Evolutionary conservation across 805 yeast species (phyloP).

Genomic region (Candida endomychidarum): DNA sequence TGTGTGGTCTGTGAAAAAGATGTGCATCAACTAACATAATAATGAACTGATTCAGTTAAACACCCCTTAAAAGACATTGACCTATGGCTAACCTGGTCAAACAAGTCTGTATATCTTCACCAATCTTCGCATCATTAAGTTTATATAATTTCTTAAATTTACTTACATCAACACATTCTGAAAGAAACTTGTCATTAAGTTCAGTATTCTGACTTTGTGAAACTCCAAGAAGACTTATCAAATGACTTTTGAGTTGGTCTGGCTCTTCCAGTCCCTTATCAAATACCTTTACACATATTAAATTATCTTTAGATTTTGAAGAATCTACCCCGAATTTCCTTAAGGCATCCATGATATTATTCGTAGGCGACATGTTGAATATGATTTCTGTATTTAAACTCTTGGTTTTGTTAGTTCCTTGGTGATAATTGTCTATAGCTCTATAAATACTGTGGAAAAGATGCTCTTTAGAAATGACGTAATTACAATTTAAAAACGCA

Average conservation of each 20-base stretch:
- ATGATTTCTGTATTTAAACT: conserved; percentile 71
- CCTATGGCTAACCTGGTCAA: conserved; percentile 46
- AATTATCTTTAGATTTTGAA: conserved; percentile 29
- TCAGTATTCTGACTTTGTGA: conserved; percentile 10
- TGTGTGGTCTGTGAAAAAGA: too few species aligned
- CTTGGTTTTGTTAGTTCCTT: conserved; percentile 56
- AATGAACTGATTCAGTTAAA: too few species aligned
- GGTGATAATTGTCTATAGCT: conserved; percentile 51
- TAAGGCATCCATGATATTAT: conserved; percentile 70
- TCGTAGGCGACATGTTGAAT: conserved; percentile 65
- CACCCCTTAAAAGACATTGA: conserved; percentile 51
- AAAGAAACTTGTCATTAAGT: conserved; percentile 27
- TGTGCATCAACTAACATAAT: too few species aligned
- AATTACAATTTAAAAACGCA: conserved; percentile 63
- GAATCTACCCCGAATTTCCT: conserved; percentile 68
- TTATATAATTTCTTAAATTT: conserved; percentile 39
- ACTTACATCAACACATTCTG: conserved; percentile 21
- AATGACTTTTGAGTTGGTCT: conserved; percentile 34
- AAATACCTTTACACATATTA: conserved; percentile 54
- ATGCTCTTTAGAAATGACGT: conserved; percentile 62
- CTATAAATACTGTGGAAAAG: conserved; percentile 59
- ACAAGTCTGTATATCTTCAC: conserved; percentile 18
- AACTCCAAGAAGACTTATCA: conserved; percentile 19
- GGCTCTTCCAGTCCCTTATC: conserved; percentile 15
- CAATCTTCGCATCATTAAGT: conserved; percentile 29